These are phyloP conservation scores for Epichloe baconii DNA, from an alignment of 2,329 filamentous ascomycete species.

Conservation along the genomic window DNA sequence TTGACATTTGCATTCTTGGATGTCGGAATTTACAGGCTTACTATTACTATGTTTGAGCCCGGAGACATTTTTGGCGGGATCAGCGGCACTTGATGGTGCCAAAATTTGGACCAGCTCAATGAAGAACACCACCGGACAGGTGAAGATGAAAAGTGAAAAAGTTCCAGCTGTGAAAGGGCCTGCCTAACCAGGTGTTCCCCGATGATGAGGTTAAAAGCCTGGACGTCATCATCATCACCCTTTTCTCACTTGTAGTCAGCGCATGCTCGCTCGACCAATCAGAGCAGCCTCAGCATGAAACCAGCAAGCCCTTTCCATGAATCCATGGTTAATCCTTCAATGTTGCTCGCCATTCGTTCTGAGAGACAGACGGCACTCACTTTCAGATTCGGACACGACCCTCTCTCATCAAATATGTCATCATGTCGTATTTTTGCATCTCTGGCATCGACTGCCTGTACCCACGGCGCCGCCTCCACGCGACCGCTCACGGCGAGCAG, in stretches of 20 bases:
- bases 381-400: neutral
- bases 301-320: neutral
- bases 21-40: neutral
- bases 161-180: too few species aligned
- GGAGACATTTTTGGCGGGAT: neutral
- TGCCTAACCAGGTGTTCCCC: too few species aligned
- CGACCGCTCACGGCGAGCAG: constrained; percentile 5
- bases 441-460: neutral
- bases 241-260: neutral
- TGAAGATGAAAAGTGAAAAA: neutral
- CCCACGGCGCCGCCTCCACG: neutral
- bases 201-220: too few species aligned
- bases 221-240: neutral
- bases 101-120: neutral
- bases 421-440: neutral
- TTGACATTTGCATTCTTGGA: neutral
- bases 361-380: neutral
- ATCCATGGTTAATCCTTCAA: too few species aligned
- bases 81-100: neutral
- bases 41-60: neutral
- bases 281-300: neutral
- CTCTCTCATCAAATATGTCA: neutral
- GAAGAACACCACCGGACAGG: neutral
- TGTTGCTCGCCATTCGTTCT: too few species aligned
- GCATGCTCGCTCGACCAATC: neutral